Conservation (phyloP, 2,329 filamentous ascomycete species). For the Curvularia sp. region DNA sequence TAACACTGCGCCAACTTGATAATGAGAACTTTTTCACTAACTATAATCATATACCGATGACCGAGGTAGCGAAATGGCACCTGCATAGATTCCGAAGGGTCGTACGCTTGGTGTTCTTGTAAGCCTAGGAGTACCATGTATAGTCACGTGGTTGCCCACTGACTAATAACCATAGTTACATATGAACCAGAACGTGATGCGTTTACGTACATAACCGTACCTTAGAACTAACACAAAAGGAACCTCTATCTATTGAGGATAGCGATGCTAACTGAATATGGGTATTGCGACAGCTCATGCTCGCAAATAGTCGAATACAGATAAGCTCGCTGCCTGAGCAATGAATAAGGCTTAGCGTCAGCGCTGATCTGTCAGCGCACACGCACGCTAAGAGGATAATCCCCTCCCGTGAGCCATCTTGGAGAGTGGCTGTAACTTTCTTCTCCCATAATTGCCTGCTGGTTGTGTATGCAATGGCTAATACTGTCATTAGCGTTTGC, state of each 20-base stretch:
- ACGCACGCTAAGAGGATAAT: not conserved
- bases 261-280: not conserved
- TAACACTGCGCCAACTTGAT: not conserved
- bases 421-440: not conserved
- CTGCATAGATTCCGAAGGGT: not conserved
- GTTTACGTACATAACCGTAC: not conserved
- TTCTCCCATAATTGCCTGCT: not conserved
- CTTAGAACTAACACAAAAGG: not conserved
- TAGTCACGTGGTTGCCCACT: not conserved
- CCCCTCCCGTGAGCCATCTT: not conserved
- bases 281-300: not conserved
- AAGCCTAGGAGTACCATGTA: not conserved
- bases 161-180: not conserved
- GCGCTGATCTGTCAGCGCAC: not conserved
- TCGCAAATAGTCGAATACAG: not conserved
- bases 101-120: not conserved
- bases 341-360: not conserved
- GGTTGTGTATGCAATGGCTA: not conserved
- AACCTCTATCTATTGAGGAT: not conserved
- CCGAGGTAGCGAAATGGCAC: not conserved
- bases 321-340: not conserved
- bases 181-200: not conserved
- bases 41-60: not conserved
- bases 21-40: not conserved
- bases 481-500: too few relatives aligned